Base-by-base conservation (phyloP, 2,329 filamentous ascomycete species). In the Verticillium klebahnii region DNA sequence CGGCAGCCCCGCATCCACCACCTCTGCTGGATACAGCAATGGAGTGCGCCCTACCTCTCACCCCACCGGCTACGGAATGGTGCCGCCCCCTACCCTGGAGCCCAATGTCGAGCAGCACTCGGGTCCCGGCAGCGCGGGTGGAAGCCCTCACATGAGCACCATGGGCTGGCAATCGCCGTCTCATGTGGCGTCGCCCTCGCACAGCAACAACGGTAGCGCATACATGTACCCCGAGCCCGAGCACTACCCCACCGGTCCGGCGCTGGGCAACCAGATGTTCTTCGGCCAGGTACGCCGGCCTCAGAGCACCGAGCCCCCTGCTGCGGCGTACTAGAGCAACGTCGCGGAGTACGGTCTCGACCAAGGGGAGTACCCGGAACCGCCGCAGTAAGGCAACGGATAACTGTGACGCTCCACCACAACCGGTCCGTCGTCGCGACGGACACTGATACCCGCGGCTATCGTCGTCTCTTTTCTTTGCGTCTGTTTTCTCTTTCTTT, bases 181-280 rank as follows among this genome's bases (percentile, higher is more conserved):
- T 2, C 90, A 93, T 67, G 85, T 87, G 66, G 84, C 85, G 36
- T 87, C 92, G 67, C 87, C 89, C 11, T 89, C 90, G 9, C 90
- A 93, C 64, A 81, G 78, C 69, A 79, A 76, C 36, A 77, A 80
- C 55, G 85, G 83, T 55, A 86, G 85, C 58, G 82, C 81, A 65
- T 93, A 92, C 66, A 87, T 91, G 64, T 97, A 96, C 71, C 87
- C 89, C 8, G 96, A 97, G 68, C 90, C 92, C 0, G 92, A 96
- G 68, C 85, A 86, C 31, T 89, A 89, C 64, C 83, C 83, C 39
- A 82, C 85, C 58, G 82, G 83, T 45, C 81, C 81, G 37, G 69
- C 76, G 5, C 82, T 83, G 52, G 82, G 87, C 72, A 83, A 83
- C 37, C 86, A 89, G 69, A 86, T 92, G 78, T 94, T 93, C 73